Conservation (phyloP, 1,284 basidiomycete genomes). For the Puccinia triticina region DNA sequence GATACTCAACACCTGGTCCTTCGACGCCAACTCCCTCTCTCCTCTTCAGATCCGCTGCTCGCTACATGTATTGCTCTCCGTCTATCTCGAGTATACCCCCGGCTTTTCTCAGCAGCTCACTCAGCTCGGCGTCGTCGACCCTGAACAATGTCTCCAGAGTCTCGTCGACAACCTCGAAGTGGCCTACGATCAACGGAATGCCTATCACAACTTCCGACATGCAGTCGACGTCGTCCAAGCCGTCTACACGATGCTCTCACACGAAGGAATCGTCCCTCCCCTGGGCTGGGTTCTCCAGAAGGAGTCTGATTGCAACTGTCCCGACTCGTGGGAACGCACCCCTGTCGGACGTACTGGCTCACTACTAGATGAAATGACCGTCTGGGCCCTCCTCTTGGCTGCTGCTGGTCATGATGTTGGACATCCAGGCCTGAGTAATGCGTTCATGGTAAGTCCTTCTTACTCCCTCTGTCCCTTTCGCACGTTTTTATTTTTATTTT, state of each 20-base stretch:
- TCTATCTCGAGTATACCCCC: slow-evolving; percentile 59
- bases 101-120: slow-evolving; percentile 25
- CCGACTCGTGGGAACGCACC: background rate
- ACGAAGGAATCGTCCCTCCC: slow-evolving; percentile 77
- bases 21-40: slow-evolving; percentile 43
- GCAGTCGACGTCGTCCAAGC: slow-evolving; percentile 93
- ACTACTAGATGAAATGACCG: slow-evolving; percentile 69
- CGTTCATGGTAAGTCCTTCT: slow-evolving; percentile 75
- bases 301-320: slow-evolving; percentile 5
- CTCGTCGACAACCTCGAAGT: slow-evolving; percentile 69
- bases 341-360: slow-evolving; percentile 63
- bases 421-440: slow-evolving; percentile 86
- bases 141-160: slow-evolving; percentile 20
- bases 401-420: slow-evolving; percentile 94
- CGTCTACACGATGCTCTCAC: slow-evolving; percentile 76
- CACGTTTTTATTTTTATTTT: background rate
- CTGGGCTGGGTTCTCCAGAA: slow-evolving; percentile 66
- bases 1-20: slow-evolving; percentile 20
- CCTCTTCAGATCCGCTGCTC: slow-evolving; percentile 54
- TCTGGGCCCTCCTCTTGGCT: slow-evolving; percentile 80
- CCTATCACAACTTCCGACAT: slow-evolving; percentile 94
- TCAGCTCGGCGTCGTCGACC: slow-evolving; percentile 9
- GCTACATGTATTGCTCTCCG: slow-evolving; percentile 73
- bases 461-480: background rate
- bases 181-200: slow-evolving; percentile 83